phyloP scores from a whole-genome alignment of 208 protist genomes.

The Trypanosoma conorhini region DNA sequence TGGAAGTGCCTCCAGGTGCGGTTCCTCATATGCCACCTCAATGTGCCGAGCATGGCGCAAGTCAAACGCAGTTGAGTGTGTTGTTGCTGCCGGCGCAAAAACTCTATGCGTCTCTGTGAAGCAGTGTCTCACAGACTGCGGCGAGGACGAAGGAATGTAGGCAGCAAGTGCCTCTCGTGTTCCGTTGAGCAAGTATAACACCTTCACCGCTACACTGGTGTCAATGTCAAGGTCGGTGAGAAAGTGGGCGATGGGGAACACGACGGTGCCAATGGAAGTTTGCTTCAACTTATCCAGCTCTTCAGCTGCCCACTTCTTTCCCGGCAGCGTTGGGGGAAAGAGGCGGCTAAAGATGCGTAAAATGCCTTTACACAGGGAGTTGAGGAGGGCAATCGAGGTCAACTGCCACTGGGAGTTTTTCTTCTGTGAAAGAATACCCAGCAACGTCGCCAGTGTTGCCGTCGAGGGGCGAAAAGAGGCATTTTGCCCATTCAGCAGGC shows the following conservation, averaged over 20 bases:
- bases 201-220: constrained; percentile 44
- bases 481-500: constrained; percentile 31
- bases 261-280: constrained; percentile 74
- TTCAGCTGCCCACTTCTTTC: constrained; percentile 1
- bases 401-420: constrained; percentile 72
- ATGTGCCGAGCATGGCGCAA: constrained; percentile 68
- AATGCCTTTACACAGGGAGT: constrained; percentile 66
- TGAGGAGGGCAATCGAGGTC: constrained; percentile 67
- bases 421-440: constrained; percentile 69
- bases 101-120: constrained; percentile 72
- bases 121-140: constrained; percentile 20
- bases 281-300: constrained; percentile 50
- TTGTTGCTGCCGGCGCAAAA: constrained; percentile 34
- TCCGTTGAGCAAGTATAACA: constrained; percentile 67
- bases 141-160: constrained; percentile 1
- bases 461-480: constrained; percentile 23
- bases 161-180: constrained; percentile 36
- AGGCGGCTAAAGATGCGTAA: constrained; percentile 54
- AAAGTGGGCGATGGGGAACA: constrained; percentile 81
- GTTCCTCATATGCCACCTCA: constrained; percentile 32
- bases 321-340: constrained; percentile 19
- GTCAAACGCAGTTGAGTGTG: constrained; percentile 45
- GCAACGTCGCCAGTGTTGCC: constrained; percentile 59
- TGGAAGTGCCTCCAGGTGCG: constrained; percentile 25
- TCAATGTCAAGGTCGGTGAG: constrained; percentile 69